Evolutionary conservation across 805 yeast genomes (phyloP), one percentile per base, ranked within the genome.

Genomic region (Saccharomycopsis sp.): DNA sequence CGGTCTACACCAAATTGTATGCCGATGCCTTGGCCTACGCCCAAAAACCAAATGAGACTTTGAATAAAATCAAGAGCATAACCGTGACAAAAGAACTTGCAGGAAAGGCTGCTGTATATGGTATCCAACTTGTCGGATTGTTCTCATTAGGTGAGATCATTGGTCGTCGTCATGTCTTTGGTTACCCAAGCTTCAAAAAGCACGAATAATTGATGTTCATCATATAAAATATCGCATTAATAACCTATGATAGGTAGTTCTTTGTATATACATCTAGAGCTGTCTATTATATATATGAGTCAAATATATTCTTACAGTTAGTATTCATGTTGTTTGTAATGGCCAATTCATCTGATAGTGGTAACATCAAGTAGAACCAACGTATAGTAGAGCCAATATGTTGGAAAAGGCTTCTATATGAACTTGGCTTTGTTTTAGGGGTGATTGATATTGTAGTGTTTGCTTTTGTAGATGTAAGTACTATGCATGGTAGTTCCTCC

Each of bases 141-240:
- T 94, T 91, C 76, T 84, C 97, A 25, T 79, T 93, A 53, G 99
- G 99, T 72, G 99, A 94, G 81, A 84, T 92, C 66, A 80, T 94
- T 69, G 99, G 99, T 70, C 90, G 98, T 81, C 87, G 98, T 80
- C 84, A 88, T 69, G 67, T 94, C 62, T 88, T 91, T 69, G 97
- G 97, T 66, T 93, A 94, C 80, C 88, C 89, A 69, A 69, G 79
- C 17, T 79, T 74, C 62, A 49, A 58, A 51, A 47, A 52, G 17
- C 47, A 58, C 7, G 24, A 25, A 53, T 12, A 34, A 52, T 52
- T 17, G 23, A 52, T 29, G 38, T 29, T 29, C 38, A 29, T 7
- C 38, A 29, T 29, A 29, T 29, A 29, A 29, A 29, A 5, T 29
- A 7, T 7, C 38, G 38, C 38, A 29, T 29, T n/a, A n/a, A 29